Base-by-base conservation (phyloP, 23 red algal species). In the Gracilaria domingensis region DNA sequence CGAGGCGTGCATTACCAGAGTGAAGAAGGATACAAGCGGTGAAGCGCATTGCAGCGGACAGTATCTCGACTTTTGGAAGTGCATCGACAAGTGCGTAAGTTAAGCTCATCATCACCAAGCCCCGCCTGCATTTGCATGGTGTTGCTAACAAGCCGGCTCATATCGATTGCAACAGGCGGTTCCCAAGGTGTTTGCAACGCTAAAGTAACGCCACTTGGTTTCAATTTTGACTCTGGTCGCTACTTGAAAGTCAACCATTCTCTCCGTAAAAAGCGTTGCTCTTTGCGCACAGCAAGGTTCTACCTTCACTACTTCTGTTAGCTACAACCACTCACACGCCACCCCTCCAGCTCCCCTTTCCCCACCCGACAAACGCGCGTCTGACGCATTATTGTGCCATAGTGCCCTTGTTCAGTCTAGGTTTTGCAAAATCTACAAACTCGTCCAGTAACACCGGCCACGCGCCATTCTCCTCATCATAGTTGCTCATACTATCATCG, bases 41-140 rank as follows among this genome's bases (percentile, higher is more conserved):
- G 97, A 99, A 57, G 97, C 97, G 24, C 97, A 99, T 83, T 99
- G 97, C 83, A 95, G 93, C 76, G 97, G 97, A 14, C 97, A 99
- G 78, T 98, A 95, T 67, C 86, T 98, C 45, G 96, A 98, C 77
- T 98, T 98, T 73, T 98, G 93, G 93, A 85, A 82, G 33, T 98
- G 96, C 81, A 91, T 98, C 6, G 96, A 98, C 75, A 72, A 89
- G 39, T 98, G 96, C 78, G 96, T 93, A 93, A 23, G 92, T 94
- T 51, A 11, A 4, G 16, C 25, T 67, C n/a, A n/a, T n/a, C n/a
- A n/a, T n/a, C n/a, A n/a, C n/a, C n/a, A n/a, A n/a, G n/a, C n/a
- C n/a, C n/a, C n/a, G n/a, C n/a, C n/a, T n/a, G n/a, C n/a, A n/a
- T n/a, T n/a, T n/a, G n/a, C n/a, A n/a, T n/a, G n/a, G n/a, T n/a